Evolutionary conservation across 495 filamentous ascomycete species (phyloP), one percentile per base, ranked within the genome.

Genomic region (Penicillium bialowiezense): DNA sequence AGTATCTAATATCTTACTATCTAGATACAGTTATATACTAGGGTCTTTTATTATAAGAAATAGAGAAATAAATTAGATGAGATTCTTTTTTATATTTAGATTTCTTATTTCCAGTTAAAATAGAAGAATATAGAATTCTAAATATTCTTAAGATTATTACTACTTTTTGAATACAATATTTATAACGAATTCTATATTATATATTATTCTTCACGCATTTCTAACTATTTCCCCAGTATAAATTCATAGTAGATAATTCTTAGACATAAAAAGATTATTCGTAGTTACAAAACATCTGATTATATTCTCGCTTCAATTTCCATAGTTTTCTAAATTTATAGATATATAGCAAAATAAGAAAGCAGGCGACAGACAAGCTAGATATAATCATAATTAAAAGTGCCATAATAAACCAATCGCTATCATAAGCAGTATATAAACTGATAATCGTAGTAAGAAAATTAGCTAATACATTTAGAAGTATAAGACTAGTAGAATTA

Each of bases 381-480:
- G 34, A 37, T 2, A 5, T 37, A 26, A 64, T 50, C 0, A 64
- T 51, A 7, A 70, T 74, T 1, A 71, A 56, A 28, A 70, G 59
- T 5, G 74, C 76, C 41, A 72, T 77, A 8, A 73, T 59, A 21
- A 64, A 67, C 72, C 69, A 79, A 10, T 61, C 46, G 4, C 78
- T 73, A 1, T 58, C 40, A 35, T 76, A 69, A 29, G 73, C 65
- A 15, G 66, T 56, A 50, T 80, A 81, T 7, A 82, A 67, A 56
- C 65, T 73, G 12, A 72, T 59, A 7, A 81, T 42, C n/a, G 77
- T 77, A 12, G 64, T 64, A 7, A 80, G 52, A 7, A 79, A 42
- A 0, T 78, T 77, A n/a, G 70, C 75, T 3, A 74, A 20, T 10
- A 63, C 61, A 56, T 78, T 77, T 42, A 79, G 51, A 15, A 59